Evolutionary conservation across 1,284 basidiomycete species (phyloP).

Genomic region (Cutaneotrichosporon mucoides): DNA sequence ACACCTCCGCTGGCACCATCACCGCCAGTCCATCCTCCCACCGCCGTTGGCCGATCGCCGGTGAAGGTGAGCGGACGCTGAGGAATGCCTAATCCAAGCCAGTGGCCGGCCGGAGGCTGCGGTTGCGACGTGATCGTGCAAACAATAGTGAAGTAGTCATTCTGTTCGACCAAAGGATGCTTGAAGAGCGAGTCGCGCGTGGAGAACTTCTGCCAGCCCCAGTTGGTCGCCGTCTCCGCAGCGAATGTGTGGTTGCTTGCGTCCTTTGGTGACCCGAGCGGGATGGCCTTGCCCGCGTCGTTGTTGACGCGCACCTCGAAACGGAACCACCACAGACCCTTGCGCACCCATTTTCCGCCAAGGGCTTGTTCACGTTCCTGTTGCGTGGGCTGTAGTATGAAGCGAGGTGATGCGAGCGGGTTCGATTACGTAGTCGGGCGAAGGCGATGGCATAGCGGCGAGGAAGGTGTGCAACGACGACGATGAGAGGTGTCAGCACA

Average conservation of each 20-base stretch:
- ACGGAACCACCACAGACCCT: slow-evolving; percentile 75
- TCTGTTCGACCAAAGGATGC: slow-evolving; percentile 55
- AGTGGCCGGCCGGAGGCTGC: slow-evolving; percentile 54
- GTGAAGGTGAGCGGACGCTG: background rate
- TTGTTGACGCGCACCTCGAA: slow-evolving; percentile 67
- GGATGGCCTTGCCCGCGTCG: slow-evolving; percentile 26
- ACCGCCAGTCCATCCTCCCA: slow-evolving; percentile 38
- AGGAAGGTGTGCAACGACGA: too few species aligned
- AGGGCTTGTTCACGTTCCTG: slow-evolving; percentile 66
- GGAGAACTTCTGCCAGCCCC: slow-evolving; percentile 76
- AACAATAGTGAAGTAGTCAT: slow-evolving; percentile 65
- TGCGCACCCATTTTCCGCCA: slow-evolving; percentile 71
- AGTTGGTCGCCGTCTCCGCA: slow-evolving; percentile 68
- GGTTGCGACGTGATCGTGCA: slow-evolving; percentile 73
- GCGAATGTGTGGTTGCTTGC: slow-evolving; percentile 79
- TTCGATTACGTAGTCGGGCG: too few species aligned
- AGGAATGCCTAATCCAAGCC: slow-evolving; percentile 39
- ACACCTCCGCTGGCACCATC: slow-evolving; percentile 41
- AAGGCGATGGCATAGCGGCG: too few species aligned
- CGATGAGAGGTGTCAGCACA: too few species aligned
- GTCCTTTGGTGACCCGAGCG: slow-evolving; percentile 59
- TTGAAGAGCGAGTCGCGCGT: slow-evolving; percentile 69
- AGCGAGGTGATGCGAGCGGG: too few species aligned
- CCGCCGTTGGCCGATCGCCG: slow-evolving; percentile 6
- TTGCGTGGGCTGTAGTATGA: slow-evolving; percentile 55